These are phyloP conservation scores for Dichotomopilus funicola DNA, from an alignment of 2,329 filamentous ascomycete genomes.

Conservation along the genomic window DNA sequence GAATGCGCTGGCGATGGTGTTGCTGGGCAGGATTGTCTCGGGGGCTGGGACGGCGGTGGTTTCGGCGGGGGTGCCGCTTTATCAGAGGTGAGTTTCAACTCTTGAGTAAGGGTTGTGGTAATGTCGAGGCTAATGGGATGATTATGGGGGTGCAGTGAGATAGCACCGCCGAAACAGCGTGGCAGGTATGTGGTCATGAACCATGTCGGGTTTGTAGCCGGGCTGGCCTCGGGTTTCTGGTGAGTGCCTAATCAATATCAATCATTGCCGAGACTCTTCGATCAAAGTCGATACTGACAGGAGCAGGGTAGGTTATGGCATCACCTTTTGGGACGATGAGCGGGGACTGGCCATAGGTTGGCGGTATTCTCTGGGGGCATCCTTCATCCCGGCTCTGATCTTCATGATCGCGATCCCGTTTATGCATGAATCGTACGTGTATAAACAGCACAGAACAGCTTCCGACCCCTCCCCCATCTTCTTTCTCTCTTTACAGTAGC, in stretches of 20 bases:
- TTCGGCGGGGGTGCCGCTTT: slow-evolving; percentile 50
- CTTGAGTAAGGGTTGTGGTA: not conserved
- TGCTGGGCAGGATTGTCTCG: slow-evolving; percentile 44
- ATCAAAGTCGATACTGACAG: not conserved
- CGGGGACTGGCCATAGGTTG: slow-evolving; percentile 43
- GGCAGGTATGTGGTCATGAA: slow-evolving; percentile 54
- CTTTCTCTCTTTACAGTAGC: not conserved
- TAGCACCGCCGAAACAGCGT: slow-evolving; percentile 46
- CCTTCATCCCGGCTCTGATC: slow-evolving; percentile 44
- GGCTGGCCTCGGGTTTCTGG: slow-evolving; percentile 50
- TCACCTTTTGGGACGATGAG: slow-evolving; percentile 45
- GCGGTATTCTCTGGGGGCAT: slow-evolving; percentile 45
- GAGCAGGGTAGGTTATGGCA: slow-evolving; percentile 47
- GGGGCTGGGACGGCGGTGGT: slow-evolving; percentile 49
- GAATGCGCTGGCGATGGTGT: slow-evolving; percentile 41
- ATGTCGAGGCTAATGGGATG: not conserved
- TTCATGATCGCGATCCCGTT: slow-evolving; percentile 47
- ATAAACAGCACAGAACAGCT: not conserved
- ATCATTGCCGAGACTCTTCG: too few species aligned
- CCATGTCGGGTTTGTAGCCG: slow-evolving; percentile 51
- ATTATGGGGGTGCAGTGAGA: slow-evolving; percentile 36
- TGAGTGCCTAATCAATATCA: slow-evolving; percentile 24
- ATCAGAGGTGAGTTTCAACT: slow-evolving; percentile 40
- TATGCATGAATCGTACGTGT: slow-evolving; percentile 46
- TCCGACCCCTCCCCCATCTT: not conserved